A percentile compares a stretch with the other conserved stretches of the same genome.
phyloP scores from a whole-genome alignment of 306 rosid genomes.

The Cicer chorassanicum region DNA sequence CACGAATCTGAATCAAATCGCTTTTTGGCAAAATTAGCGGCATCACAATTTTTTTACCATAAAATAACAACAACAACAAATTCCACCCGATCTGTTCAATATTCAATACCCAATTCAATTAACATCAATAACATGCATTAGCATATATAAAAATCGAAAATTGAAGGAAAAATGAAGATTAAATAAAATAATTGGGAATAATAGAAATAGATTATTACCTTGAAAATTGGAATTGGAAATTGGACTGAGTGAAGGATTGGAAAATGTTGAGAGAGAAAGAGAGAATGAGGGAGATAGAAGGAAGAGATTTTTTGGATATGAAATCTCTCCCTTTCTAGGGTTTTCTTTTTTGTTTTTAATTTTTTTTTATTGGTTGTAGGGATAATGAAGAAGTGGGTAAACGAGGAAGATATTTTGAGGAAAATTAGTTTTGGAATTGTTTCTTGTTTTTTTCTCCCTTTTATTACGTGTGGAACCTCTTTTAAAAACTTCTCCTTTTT shows the following conservation, averaged over 20 bases:
- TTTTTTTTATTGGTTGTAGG: conserved; percentile 30
- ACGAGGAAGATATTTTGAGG: conserved; percentile 37
- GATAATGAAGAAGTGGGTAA: background rate
- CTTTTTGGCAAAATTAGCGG: conserved; percentile 46
- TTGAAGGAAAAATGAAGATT: background rate
- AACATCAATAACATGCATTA: background rate
- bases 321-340: conserved; percentile 60
- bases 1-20: conserved; percentile 60
- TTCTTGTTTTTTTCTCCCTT: background rate
- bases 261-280: conserved; percentile 28
- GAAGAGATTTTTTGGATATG: conserved; percentile 50
- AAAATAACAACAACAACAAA: background rate
- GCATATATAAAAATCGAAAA: background rate
- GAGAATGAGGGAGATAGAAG: conserved; percentile 33
- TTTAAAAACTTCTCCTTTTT: too few species aligned
- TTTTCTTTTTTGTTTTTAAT: conserved; percentile 29
- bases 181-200: background rate
- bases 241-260: background rate
- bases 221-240: background rate
- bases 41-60: conserved; percentile 38
- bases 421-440: conserved; percentile 31
- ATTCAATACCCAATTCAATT: conserved; percentile 1
- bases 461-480: too few species aligned
- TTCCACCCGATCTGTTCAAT: conserved; percentile 38
- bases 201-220: conserved; percentile 33